A percentile compares a stretch with the other conserved stretches of the same genome.
phyloP scores from a whole-genome alignment of 805 yeast species.

The Wickerhamomyces silvicola region DNA sequence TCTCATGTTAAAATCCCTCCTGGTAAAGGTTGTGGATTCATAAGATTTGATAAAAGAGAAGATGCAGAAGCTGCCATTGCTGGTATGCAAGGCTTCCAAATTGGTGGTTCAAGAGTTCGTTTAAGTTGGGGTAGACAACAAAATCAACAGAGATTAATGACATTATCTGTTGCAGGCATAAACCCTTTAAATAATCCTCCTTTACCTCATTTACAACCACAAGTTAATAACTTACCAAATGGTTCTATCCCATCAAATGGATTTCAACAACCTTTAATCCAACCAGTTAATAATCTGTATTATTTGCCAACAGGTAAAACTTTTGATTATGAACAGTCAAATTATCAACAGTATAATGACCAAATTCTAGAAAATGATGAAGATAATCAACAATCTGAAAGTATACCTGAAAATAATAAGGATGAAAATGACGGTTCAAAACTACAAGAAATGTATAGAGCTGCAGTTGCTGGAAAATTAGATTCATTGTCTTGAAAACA shows the following conservation, averaged over 20 bases:
- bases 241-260: conserved; percentile 4
- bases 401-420: not conserved
- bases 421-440: conserved; percentile 9
- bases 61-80: conserved; percentile 76
- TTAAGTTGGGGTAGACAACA: conserved; percentile 66
- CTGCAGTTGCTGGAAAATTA: conserved; percentile 21
- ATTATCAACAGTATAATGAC: conserved; percentile 7
- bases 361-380: too few species aligned
- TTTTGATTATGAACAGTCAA: conserved; percentile 7
- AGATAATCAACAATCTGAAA: conserved; percentile 2
- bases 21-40: conserved; percentile 77
- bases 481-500: conserved; percentile 15
- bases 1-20: conserved; percentile 68
- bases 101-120: conserved; percentile 69
- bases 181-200: conserved; percentile 1
- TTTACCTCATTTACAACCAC: not conserved
- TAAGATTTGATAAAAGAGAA: conserved; percentile 56
- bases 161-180: conserved; percentile 11
- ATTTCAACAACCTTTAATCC: conserved; percentile 8
- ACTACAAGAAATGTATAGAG: conserved; percentile 21
- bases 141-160: conserved; percentile 18
- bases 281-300: conserved; percentile 15
- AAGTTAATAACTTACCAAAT: not conserved
- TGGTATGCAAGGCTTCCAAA: conserved; percentile 72
- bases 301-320: conserved; percentile 13